Conservation (phyloP, 148 eudicot species). For the Vaccinium myrtillus region DNA sequence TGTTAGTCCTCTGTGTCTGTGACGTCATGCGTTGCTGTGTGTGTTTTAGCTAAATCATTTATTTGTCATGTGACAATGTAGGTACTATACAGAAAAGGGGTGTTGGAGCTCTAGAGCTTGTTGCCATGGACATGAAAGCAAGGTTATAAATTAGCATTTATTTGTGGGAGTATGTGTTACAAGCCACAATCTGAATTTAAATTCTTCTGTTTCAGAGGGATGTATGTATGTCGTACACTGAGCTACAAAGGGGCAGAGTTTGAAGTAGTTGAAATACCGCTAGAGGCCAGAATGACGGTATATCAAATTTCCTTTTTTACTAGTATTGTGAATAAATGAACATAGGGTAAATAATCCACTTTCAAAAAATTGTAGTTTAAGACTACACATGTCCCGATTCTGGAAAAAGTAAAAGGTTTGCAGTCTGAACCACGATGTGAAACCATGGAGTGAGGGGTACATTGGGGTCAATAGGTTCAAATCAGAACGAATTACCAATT, state of each 20-base stretch:
- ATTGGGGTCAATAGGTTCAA: background rate
- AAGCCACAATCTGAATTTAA: slow-evolving; percentile 11
- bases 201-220: slow-evolving; percentile 59
- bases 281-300: slow-evolving; percentile 85
- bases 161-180: slow-evolving; percentile 1
- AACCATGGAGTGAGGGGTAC: background rate
- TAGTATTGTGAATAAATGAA: background rate
- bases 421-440: background rate
- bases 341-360: background rate
- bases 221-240: slow-evolving; percentile 96
- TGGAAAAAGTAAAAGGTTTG: background rate
- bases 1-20: background rate
- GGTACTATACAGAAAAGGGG: slow-evolving; percentile 95
- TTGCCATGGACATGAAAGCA: slow-evolving; percentile 99
- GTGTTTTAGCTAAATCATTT: background rate
- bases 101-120: slow-evolving; percentile 97
- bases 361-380: background rate
- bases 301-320: background rate
- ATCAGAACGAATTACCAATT: background rate
- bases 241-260: slow-evolving; percentile 95
- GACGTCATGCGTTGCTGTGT: background rate
- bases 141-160: slow-evolving; percentile 46
- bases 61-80: slow-evolving; percentile 19
- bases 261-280: slow-evolving; percentile 87
- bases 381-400: background rate